phyloP scores from a whole-genome alignment of 305 asterid genomes.

The Solanum hybrid region DNA sequence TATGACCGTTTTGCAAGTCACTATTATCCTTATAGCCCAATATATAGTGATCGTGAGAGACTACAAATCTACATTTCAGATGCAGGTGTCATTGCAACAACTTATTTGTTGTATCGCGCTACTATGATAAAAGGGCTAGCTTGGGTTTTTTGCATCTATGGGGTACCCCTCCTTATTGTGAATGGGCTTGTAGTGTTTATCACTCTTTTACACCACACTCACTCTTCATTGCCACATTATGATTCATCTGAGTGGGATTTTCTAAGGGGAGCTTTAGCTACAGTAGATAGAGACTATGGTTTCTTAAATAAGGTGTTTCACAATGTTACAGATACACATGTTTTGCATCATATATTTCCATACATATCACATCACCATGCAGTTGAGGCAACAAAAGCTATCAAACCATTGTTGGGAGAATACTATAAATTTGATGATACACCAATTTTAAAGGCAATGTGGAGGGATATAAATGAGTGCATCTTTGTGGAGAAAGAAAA shows the following conservation, averaged over 20 bases:
- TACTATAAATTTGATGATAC: neutral
- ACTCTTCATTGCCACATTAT: neutral
- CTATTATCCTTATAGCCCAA: slow-evolving; percentile 1
- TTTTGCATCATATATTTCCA: neutral
- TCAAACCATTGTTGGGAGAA: neutral
- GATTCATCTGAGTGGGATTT: neutral
- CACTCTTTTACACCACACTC: neutral
- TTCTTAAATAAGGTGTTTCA: neutral
- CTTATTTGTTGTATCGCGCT: neutral
- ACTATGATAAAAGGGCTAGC: neutral
- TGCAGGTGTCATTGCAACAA: neutral
- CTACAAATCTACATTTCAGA: neutral
- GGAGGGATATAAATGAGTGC: neutral
- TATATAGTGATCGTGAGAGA: too few species aligned
- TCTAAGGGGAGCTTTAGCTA: neutral
- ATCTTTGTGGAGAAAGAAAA: neutral
- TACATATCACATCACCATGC: neutral
- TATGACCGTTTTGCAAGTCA: neutral
- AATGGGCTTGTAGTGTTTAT: neutral
- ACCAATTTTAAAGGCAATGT: neutral
- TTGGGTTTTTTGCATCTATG: neutral
- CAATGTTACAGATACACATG: neutral
- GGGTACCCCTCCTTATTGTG: neutral
- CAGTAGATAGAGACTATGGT: neutral
- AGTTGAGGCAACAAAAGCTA: neutral